These are phyloP conservation scores for Lycium ferocissimum DNA, from an alignment of 257 asterid species.

Conservation along the genomic window DNA sequence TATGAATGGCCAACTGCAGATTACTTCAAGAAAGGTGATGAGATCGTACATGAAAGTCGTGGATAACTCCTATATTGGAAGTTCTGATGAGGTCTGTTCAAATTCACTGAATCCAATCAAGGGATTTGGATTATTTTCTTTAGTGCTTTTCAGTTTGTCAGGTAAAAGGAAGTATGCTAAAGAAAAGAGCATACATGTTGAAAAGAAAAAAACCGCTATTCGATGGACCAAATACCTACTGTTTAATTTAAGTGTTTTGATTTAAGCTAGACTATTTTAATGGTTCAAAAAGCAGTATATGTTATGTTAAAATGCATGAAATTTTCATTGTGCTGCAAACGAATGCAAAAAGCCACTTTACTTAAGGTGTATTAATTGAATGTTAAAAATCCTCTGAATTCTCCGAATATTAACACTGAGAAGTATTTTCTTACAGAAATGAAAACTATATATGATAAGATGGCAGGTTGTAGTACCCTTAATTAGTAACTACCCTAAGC, in stretches of 20 bases:
- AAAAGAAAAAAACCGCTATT: neutral
- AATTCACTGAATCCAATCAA: neutral
- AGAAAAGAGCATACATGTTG: neutral
- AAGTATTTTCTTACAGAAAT: neutral
- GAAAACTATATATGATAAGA: neutral
- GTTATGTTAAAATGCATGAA: neutral
- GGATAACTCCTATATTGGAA: constrained; percentile 59
- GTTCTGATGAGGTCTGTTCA: constrained; percentile 59
- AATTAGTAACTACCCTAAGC: neutral
- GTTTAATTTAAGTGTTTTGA: neutral
- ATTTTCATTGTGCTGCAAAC: neutral
- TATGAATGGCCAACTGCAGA: constrained; percentile 38
- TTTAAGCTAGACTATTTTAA: neutral
- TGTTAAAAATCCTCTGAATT: neutral
- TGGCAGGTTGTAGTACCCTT: neutral
- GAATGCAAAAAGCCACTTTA: neutral
- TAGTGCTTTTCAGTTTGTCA: neutral
- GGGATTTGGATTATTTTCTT: neutral
- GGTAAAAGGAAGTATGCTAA: neutral
- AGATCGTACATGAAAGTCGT: constrained; percentile 60
- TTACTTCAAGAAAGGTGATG: constrained; percentile 54
- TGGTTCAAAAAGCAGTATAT: neutral
- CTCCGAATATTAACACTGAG: neutral
- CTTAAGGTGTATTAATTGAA: neutral
- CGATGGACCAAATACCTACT: neutral